A percentile compares a stretch with the other conserved stretches of the same genome.
Conservation (phyloP, 2,329 filamentous ascomycete genomes). For the Trichophyton rubrum region DNA sequence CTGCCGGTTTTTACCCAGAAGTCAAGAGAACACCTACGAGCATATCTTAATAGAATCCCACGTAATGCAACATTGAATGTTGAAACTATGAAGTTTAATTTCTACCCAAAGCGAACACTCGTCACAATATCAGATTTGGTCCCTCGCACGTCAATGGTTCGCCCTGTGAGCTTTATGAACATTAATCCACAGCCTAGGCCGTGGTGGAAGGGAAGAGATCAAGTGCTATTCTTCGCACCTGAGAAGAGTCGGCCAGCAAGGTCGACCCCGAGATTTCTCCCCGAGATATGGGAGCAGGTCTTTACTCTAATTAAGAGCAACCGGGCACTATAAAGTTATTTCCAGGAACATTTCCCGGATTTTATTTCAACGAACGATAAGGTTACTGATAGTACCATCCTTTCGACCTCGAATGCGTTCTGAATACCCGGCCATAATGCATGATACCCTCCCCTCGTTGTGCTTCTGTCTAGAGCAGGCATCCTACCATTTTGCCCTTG, state of each 20-base stretch:
- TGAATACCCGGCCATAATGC: not conserved
- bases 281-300: conserved; percentile 33
- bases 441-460: not conserved
- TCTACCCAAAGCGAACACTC: conserved; percentile 31
- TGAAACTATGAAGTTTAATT: conserved; percentile 35
- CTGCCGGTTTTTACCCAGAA: conserved; percentile 53
- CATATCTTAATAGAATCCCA: conserved; percentile 35
- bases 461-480: not conserved
- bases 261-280: conserved; percentile 29
- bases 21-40: conserved; percentile 39
- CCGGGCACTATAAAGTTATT: not conserved
- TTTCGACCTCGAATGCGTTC: not conserved
- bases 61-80: conserved; percentile 33
- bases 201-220: conserved; percentile 28
- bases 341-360: not conserved
- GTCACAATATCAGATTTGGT: conserved; percentile 32
- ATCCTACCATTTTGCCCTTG: not conserved
- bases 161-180: conserved; percentile 33
- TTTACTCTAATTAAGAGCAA: conserved; percentile 28
- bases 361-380: not conserved
- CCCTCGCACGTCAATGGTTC: conserved; percentile 23
- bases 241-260: conserved; percentile 27
- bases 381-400: no score
- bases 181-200: conserved; percentile 23
- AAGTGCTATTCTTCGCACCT: conserved; percentile 29